Base-by-base conservation (phyloP, 164 flowering plant genomes). In the Cinnamomum micranthum region DNA sequence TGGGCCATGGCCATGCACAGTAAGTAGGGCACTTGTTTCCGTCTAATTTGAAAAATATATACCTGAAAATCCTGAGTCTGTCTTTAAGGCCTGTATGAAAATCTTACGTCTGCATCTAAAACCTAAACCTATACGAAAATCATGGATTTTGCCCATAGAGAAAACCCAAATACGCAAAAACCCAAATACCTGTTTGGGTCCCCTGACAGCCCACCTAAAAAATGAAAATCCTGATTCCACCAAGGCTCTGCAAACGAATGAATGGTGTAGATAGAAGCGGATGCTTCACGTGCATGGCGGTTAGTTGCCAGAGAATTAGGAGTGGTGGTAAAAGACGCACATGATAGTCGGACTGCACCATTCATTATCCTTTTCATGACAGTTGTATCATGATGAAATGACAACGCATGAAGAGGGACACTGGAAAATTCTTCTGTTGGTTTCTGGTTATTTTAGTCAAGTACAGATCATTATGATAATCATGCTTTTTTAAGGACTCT, bases 21-120 rank as follows among this genome's bases (percentile, higher is more conserved):
- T 0, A 31, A 31, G 6, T 31, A 31, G 6, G 47, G 47, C 47
- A 41, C 11, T 41, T 41, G 11, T 7, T 41, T 7, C 47, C 0
- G 2, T 41, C 9, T 1, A 41, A 41, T 0, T 41, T 1, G 0
- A 6, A 35, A 35, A 7, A 35, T n/a, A n/a, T n/a, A n/a, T 2
- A 1, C 1, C 0, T 7, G 11, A 35, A 35, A 35, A 35, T 6
- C 0, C 0, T 35, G 1, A 7, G 27, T 41, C 2, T 1, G 0
- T 41, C 0, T 1, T 0, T 41, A 7, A 41, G 0, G 0, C 47
- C 4, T 41, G 6, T 0, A 4, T 31, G 1, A 31, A 4, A 31
- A 31, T 31, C 6, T 41, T 41, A 0, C 6, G 10, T 35, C 1
- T 0, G 9, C 10, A 0, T 0, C 10, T 1, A 9, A 24, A 24